These are phyloP conservation scores for Amaranthus cruentus DNA, from an alignment of 148 eudicot species.

Conservation along the genomic window DNA sequence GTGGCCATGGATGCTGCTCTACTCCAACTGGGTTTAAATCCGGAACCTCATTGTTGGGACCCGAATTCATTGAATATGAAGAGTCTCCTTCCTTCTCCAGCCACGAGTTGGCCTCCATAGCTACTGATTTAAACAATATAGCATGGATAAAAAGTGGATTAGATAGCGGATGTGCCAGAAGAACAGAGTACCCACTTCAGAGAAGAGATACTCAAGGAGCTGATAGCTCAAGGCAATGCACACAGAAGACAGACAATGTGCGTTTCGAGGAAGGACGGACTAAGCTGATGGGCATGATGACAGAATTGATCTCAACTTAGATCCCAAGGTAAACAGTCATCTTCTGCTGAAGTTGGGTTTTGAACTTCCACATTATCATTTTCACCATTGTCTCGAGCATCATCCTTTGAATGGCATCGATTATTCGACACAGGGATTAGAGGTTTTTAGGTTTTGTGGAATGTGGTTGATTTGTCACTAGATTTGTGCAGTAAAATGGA, in stretches of 20 bases:
- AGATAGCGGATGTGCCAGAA: slow-evolving; percentile 30
- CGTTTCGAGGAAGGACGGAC: slow-evolving; percentile 33
- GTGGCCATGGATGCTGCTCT: slow-evolving; percentile 75
- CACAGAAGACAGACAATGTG: slow-evolving; percentile 12
- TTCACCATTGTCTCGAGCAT: too few relatives aligned
- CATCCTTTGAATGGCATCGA: neutral
- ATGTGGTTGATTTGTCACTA: neutral
- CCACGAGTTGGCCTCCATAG: slow-evolving; percentile 58
- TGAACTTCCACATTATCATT: slow-evolving; percentile 18
- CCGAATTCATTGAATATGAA: slow-evolving; percentile 79
- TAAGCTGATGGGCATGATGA: slow-evolving; percentile 34
- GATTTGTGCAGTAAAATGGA: slow-evolving; percentile 8
- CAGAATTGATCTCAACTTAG: slow-evolving; percentile 32
- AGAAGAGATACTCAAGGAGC: slow-evolving; percentile 12
- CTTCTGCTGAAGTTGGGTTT: slow-evolving; percentile 46
- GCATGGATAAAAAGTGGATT: slow-evolving; percentile 89
- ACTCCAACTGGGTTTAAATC: slow-evolving; percentile 23
- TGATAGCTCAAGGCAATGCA: slow-evolving; percentile 24
- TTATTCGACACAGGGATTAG: too few relatives aligned
- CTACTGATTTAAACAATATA: slow-evolving; percentile 64
- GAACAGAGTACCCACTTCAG: slow-evolving; percentile 14
- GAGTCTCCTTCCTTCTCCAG: slow-evolving; percentile 52
- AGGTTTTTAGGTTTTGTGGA: too few relatives aligned
- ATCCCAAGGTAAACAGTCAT: slow-evolving; percentile 32
- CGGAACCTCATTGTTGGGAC: slow-evolving; percentile 62